Evolutionary conservation across 371 early-diverging fungal genomes (phyloP), one percentile per base, ranked within the genome.

Genomic region (Phascolomyces articulosus): DNA sequence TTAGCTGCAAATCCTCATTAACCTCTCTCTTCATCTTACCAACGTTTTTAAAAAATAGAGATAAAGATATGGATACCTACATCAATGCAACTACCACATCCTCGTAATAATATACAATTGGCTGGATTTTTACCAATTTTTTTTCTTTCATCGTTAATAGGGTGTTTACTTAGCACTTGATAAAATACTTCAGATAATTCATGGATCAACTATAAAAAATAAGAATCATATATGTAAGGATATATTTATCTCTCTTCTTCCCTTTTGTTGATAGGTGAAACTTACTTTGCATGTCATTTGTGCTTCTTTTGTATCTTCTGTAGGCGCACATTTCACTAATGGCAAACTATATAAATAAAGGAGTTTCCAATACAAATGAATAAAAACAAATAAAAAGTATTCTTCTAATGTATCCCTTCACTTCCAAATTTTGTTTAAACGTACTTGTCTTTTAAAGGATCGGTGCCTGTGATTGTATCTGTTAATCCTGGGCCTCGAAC

Each of bases 371-470:
- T n/a, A n/a, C n/a, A n/a, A n/a, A n/a, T n/a, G n/a, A n/a, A n/a
- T n/a, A n/a, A n/a, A n/a, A n/a, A n/a, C n/a, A n/a, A n/a, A n/a
- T n/a, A n/a, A n/a, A n/a, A n/a, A n/a, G n/a, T n/a, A n/a, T n/a
- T n/a, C n/a, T n/a, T n/a, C n/a, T n/a, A n/a, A n/a, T n/a, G n/a
- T n/a, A n/a, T n/a, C n/a, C n/a, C n/a, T n/a, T n/a, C n/a, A n/a
- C n/a, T n/a, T n/a, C n/a, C n/a, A n/a, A n/a, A n/a, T n/a, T n/a
- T n/a, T n/a, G n/a, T n/a, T n/a, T n/a, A n/a, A n/a, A 51, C 58
- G 11, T 72, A 81, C 79, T 72, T 72, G 72, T 85, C 85, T 66
- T 83, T 80, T 8, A 84, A 57, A 4, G 85, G 85, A 66, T 85
- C 85, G 10, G 85, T 85, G 47, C 85, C 85, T 10, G 80, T 85